Evolutionary conservation across 306 rosid species (phyloP), one percentile per base, ranked within the genome.

Genomic region (Pterocarpus santalinus): DNA sequence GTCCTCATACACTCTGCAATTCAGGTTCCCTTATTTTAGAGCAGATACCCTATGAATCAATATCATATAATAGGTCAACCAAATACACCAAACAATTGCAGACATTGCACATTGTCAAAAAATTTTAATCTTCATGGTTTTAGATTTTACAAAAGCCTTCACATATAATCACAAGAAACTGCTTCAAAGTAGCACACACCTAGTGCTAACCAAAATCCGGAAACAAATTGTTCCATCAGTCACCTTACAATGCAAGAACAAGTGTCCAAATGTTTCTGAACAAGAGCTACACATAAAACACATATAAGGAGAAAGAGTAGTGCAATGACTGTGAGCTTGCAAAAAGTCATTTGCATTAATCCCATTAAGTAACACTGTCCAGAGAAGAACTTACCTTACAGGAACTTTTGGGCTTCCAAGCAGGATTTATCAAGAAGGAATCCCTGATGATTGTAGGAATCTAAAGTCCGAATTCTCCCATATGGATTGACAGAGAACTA

Each of bases 381-480:
- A 53, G 64, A 36, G 14, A 30, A 35, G 47, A 41, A 10, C 7
- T 33, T 71, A 3, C 35, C 44, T 49, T 33, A 49, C 47, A 33
- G 16, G 63, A 71, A 4, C 68, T 34, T 63, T 30, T 22, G 38
- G 68, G 34, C 44, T 63, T 63, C 22, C 61, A 32, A 13, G 49
- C 28, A 38, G 43, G 15, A 14, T 30, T 70, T 51, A 51, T 51
- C n/a, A 49, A 5, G 38, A 70, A 49, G 30, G 62, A 32, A 53
- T 14, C 64, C 34, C 17, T 3, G 75, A 53, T 33, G 32, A 52
- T n/a, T 51, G 16, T 46, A 64, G 8, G 52, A 63, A 44, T 64
- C 64, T 32, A 76, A 60, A 32, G 38, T 61, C 43, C 46, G 60
- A 62, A 63, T 43, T 47, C 38, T 49, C 7, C 62, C 64, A 76